These are phyloP conservation scores for Botryotinia convoluta DNA, from an alignment of 2,329 filamentous ascomycete genomes.

Conservation along the genomic window DNA sequence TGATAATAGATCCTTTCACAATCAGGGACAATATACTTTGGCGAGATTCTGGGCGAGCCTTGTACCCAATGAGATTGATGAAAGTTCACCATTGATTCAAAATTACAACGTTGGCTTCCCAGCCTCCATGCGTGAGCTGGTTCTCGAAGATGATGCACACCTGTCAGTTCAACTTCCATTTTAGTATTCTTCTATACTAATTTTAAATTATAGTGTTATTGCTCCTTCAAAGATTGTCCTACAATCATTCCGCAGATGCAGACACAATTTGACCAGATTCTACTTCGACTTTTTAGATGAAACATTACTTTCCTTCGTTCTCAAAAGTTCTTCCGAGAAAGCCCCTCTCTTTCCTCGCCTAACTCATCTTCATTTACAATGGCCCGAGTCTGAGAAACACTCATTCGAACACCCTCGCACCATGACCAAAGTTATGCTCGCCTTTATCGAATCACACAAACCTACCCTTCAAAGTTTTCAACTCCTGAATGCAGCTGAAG, in stretches of 20 bases:
- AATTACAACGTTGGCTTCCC: conserved; percentile 17
- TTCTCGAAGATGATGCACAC: conserved; percentile 21
- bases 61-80: conserved; percentile 18
- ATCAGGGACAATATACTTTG: conserved; percentile 16
- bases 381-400: conserved; percentile 19
- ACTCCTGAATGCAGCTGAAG: conserved; percentile 20
- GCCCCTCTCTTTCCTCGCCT: conserved; percentile 13
- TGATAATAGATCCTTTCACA: conserved; percentile 16
- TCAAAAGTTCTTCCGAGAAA: background rate
- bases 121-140: conserved; percentile 14
- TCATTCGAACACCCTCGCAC: conserved; percentile 23
- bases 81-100: conserved; percentile 10
- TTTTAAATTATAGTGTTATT: conserved; percentile 6
- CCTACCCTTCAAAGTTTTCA: conserved; percentile 23
- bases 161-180: conserved; percentile 2
- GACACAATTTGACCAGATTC: conserved; percentile 10
- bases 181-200: background rate
- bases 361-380: conserved; percentile 18
- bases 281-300: conserved; percentile 21
- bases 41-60: conserved; percentile 13
- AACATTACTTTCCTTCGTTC: conserved; percentile 1
- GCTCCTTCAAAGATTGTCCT: conserved; percentile 15
- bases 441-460: conserved; percentile 17
- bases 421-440: conserved; percentile 25
- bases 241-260: conserved; percentile 19